Evolutionary conservation across 2,329 filamentous ascomycete species (phyloP).

Genomic region (Aspergillus tamarii): DNA sequence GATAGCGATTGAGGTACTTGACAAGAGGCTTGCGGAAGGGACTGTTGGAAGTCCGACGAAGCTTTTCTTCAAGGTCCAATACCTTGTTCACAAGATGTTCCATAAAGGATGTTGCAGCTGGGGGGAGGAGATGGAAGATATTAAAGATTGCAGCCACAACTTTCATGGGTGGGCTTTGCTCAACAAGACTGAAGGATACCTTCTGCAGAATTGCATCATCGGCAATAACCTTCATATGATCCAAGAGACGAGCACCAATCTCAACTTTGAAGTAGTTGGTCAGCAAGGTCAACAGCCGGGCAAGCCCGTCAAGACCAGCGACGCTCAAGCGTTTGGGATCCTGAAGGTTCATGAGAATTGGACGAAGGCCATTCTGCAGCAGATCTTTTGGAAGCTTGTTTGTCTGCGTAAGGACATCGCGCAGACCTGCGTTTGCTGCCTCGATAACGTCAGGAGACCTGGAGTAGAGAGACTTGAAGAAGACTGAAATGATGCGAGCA

Average conservation of each 20-base stretch:
- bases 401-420: constrained; percentile 82
- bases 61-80: constrained; percentile 81
- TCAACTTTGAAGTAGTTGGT: constrained; percentile 99
- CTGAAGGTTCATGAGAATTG: constrained; percentile 94
- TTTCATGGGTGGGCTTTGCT: constrained; percentile 91
- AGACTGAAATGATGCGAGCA: constrained; percentile 81
- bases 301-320: constrained; percentile 87
- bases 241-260: constrained; percentile 88
- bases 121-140: constrained; percentile 93
- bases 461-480: constrained; percentile 97
- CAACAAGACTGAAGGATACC: constrained; percentile 91
- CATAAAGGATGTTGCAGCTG: constrained; percentile 88
- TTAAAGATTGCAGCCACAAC: constrained; percentile 93
- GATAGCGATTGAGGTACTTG: constrained; percentile 90
- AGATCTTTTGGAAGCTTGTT: constrained; percentile 94
- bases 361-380: constrained; percentile 87
- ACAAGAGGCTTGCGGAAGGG: constrained; percentile 90
- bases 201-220: constrained; percentile 80
- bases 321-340: constrained; percentile 89
- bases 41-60: constrained; percentile 85
- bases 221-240: constrained; percentile 89
- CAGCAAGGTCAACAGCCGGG: constrained; percentile 82
- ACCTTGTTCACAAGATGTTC: constrained; percentile 86
- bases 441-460: constrained; percentile 91
- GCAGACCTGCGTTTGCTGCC: constrained; percentile 87